Percentiles rank a stretch among this genome's conserved stretches.
Conservation (phyloP, 257 asterid species). For the Voacanga thouarsii region DNA sequence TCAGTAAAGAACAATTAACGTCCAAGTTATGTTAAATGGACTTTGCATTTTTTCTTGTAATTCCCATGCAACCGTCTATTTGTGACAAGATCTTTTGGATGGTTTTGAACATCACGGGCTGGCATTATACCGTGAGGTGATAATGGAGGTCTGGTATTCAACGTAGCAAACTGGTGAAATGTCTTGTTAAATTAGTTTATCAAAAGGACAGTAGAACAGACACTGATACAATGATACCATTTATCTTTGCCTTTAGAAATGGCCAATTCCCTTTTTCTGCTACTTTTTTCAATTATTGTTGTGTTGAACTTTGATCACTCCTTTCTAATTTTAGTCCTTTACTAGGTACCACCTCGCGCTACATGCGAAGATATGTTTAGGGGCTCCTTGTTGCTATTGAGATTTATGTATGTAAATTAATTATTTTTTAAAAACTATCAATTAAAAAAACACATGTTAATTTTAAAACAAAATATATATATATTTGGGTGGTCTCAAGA, state of each 20-base stretch:
- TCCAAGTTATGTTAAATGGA: not conserved
- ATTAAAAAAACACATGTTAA: too few species aligned
- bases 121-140: not conserved
- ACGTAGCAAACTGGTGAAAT: constrained; percentile 10
- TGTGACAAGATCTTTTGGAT: not conserved
- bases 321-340: too few species aligned
- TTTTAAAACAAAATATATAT: too few species aligned
- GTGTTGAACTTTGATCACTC: too few species aligned
- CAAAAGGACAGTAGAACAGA: constrained; percentile 21
- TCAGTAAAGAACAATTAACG: constrained; percentile 6
- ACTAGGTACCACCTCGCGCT: too few species aligned
- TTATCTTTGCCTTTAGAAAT: too few species aligned
- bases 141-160: not conserved
- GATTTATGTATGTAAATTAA: too few species aligned
- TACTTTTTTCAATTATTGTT: too few species aligned
- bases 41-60: not conserved
- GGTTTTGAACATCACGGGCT: not conserved
- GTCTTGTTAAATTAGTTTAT: constrained; percentile 18
- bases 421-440: too few species aligned
- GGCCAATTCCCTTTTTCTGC: not conserved
- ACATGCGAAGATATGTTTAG: too few species aligned
- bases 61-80: constrained; percentile 6
- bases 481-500: too few species aligned
- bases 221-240: not conserved
- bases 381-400: too few species aligned